These are phyloP conservation scores for Nannochloropsis gaditana DNA, from an alignment of 108 stramenopile species.

Conservation along the genomic window DNA sequence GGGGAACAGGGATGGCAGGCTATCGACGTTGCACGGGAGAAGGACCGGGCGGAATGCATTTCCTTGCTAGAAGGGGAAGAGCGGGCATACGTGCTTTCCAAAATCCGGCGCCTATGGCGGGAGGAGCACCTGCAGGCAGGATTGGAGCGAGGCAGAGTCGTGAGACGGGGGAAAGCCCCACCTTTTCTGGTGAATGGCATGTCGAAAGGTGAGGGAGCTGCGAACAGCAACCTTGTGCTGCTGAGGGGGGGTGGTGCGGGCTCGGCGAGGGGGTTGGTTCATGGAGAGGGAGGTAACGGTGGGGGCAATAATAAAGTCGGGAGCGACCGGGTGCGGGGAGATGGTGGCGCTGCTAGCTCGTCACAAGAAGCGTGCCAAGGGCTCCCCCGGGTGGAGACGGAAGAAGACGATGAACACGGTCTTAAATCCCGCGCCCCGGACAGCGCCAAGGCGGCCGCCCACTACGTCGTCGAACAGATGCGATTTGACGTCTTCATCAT, in stretches of 20 bases:
- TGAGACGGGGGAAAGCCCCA: neutral
- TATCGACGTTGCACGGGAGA: neutral
- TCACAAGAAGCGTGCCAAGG: neutral
- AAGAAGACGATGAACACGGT: constrained; percentile 10
- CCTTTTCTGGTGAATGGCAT: neutral
- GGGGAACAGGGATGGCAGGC: constrained; percentile 1
- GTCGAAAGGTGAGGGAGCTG: neutral
- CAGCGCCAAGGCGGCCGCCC: neutral
- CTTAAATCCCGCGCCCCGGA: neutral
- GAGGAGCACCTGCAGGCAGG: neutral
- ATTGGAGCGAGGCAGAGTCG: neutral
- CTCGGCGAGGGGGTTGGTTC: neutral
- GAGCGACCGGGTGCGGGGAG: neutral
- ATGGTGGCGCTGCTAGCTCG: neutral
- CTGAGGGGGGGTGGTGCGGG: neutral
- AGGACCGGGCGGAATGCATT: neutral
- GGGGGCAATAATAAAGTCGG: neutral
- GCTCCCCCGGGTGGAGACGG: neutral
- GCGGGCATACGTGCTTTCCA: neutral
- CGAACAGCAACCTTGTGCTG: neutral
- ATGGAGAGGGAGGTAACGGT: neutral
- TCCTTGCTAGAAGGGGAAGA: constrained; percentile 16
- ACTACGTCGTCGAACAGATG: neutral
- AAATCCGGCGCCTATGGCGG: neutral
- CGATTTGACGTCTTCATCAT: neutral